Evolutionary conservation across 164 flowering plant genomes (phyloP).

Genomic region (Macadamia integrifolia): DNA sequence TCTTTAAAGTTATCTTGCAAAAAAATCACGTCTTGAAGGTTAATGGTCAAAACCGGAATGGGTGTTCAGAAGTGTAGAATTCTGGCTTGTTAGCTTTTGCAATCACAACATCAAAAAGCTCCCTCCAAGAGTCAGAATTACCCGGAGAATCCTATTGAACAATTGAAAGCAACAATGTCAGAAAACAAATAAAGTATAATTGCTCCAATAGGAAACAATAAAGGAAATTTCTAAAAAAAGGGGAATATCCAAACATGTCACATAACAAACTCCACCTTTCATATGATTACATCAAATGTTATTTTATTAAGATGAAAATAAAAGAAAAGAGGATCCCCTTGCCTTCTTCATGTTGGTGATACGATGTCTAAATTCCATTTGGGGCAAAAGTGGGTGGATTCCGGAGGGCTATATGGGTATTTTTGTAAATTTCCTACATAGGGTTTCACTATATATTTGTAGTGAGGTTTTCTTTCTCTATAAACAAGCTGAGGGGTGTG

Average conservation of each 20-base stretch:
- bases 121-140: slow-evolving; percentile 75
- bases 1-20: no score
- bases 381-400: no score
- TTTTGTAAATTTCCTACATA: no score
- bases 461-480: no score
- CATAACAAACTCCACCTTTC: neutral
- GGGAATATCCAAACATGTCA: neutral
- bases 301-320: neutral
- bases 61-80: slow-evolving; percentile 95
- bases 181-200: neutral
- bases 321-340: neutral
- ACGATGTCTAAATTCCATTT: no score
- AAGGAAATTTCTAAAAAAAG: neutral
- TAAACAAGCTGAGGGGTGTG: no score
- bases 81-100: slow-evolving; percentile 95
- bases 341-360: neutral
- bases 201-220: neutral
- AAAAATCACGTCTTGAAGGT: neutral
- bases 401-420: no score
- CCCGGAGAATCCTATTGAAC: slow-evolving; percentile 55
- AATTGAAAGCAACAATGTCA: slow-evolving; percentile 15
- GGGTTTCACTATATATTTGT: no score
- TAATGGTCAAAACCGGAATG: slow-evolving; percentile 65
- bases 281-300: neutral
- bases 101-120: slow-evolving; percentile 95